phyloP scores from a whole-genome alignment of 345 rosid genomes.

The Pistacia atlantica region DNA sequence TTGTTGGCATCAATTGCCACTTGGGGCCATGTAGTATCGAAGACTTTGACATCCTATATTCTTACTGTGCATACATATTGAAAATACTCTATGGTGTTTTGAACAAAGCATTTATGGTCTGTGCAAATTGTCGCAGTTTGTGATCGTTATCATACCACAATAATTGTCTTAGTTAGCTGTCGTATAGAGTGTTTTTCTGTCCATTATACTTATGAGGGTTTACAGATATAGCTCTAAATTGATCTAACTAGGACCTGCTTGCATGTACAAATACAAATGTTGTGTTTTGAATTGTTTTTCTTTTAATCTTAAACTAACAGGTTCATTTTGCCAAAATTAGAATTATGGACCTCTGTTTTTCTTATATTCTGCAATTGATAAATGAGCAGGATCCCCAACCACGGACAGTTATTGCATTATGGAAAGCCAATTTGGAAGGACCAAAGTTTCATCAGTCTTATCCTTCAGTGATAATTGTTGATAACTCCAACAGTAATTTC shows the following conservation, averaged over 20 bases:
- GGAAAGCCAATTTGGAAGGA: constrained; percentile 90
- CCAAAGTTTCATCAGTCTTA: constrained; percentile 71
- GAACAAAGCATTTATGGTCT: neutral
- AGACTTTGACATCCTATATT: neutral
- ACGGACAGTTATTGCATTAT: constrained; percentile 68
- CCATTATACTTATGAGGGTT: neutral
- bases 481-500: constrained; percentile 71
- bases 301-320: neutral
- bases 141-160: neutral
- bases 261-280: neutral
- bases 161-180: neutral
- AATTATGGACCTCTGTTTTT: neutral
- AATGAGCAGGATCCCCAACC: constrained; percentile 84
- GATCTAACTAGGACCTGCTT: neutral
- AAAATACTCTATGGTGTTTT: neutral
- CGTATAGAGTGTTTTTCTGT: neutral
- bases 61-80: neutral
- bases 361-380: constrained; percentile 18
- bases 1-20: neutral
- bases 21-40: neutral
- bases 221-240: neutral
- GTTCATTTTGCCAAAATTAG: neutral
- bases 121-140: neutral
- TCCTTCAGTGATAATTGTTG: constrained; percentile 75
- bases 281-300: neutral